These are phyloP conservation scores for Spiraea crenata DNA, from an alignment of 331 rosid genomes.

Conservation along the genomic window DNA sequence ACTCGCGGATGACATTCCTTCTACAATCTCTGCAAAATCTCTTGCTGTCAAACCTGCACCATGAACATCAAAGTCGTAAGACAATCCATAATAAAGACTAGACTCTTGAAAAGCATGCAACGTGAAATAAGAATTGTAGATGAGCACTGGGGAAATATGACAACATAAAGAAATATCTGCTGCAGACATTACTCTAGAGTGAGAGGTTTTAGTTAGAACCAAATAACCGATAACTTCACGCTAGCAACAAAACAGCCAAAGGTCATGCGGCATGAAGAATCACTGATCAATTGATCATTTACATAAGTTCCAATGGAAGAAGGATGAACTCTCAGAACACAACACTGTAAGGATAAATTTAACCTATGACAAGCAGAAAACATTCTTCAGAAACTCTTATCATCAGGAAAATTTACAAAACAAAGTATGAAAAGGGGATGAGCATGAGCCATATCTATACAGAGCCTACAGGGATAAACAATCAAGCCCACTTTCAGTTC, in stretches of 20 bases:
- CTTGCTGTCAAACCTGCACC: conserved; percentile 97
- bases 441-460: neutral
- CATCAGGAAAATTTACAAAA: neutral
- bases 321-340: conserved; percentile 24
- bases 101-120: conserved; percentile 2
- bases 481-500: neutral
- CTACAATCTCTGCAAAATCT: conserved; percentile 99
- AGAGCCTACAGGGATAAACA: neutral
- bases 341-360: conserved; percentile 1
- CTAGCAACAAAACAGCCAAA: neutral
- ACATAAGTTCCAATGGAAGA: neutral
- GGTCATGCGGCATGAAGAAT: conserved; percentile 8
- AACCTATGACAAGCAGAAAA: neutral
- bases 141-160: conserved; percentile 3
- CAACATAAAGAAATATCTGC: conserved; percentile 18
- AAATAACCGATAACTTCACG: conserved; percentile 8
- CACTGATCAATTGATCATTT: conserved; percentile 8
- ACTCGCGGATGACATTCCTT: conserved; percentile 94
- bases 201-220: neutral
- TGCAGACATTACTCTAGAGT: conserved; percentile 16
- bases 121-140: neutral
- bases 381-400: neutral
- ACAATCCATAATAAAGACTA: conserved; percentile 25
- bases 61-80: conserved; percentile 34
- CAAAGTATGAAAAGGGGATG: no score